Evolutionary conservation across 2,329 filamentous ascomycete genomes (phyloP).

Genomic region (Lizonia empirigonia): DNA sequence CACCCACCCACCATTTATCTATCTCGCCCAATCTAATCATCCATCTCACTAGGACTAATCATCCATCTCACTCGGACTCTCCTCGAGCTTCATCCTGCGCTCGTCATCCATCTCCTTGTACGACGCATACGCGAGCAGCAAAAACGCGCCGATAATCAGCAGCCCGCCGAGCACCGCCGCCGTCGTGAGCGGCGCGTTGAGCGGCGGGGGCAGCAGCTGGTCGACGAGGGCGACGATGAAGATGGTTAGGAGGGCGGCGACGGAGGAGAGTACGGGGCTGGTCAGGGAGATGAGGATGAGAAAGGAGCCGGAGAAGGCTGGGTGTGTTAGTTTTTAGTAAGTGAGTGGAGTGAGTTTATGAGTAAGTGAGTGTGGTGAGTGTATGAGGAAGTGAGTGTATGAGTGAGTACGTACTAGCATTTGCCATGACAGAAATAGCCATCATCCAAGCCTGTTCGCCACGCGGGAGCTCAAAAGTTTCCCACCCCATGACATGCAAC

Average conservation of each 20-base stretch:
- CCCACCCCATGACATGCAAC: constrained; percentile 76
- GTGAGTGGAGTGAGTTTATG: not conserved
- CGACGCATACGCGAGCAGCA: constrained; percentile 87
- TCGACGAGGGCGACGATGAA: constrained; percentile 95
- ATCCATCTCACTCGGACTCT: constrained; percentile 53
- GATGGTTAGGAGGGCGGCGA: constrained; percentile 92
- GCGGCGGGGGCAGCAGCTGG: constrained; percentile 73
- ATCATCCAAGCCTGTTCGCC: constrained; percentile 82
- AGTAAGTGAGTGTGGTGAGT: not conserved
- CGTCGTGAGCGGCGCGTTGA: constrained; percentile 73
- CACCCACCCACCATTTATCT: no score
- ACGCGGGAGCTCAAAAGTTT: constrained; percentile 80
- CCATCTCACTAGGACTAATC: no score
- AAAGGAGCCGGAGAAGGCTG: constrained; percentile 87
- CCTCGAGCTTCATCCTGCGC: constrained; percentile 62
- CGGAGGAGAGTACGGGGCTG: constrained; percentile 87
- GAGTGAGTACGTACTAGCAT: constrained; percentile 77
- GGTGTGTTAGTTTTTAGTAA: constrained; percentile 13
- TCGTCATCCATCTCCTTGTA: constrained; percentile 93
- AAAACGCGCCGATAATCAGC: constrained; percentile 86
- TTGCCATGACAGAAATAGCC: constrained; percentile 78
- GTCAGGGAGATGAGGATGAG: constrained; percentile 91
- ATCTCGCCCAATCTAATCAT: no score
- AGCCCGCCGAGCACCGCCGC: constrained; percentile 82
- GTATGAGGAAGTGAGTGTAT: no score